Percentiles rank a stretch among this genome's conserved stretches.
Evolutionary conservation across 1,284 basidiomycete genomes (phyloP).

Genomic region (Pascua sp.): DNA sequence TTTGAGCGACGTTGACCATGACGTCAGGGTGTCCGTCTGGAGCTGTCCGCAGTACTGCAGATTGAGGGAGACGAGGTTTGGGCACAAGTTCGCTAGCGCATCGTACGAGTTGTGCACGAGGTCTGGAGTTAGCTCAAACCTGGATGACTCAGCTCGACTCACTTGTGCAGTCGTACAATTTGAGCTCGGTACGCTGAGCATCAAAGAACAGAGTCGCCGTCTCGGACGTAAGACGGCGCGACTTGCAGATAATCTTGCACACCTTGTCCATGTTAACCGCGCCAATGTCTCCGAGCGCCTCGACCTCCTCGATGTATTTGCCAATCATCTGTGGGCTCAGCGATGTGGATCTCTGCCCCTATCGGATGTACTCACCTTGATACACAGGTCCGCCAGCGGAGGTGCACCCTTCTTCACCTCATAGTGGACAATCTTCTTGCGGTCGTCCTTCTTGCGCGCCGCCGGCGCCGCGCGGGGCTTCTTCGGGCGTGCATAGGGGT

Average conservation of each 20-base stretch:
- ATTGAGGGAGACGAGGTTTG: conserved; percentile 68
- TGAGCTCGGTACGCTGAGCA: conserved; percentile 63
- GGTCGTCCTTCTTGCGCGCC: conserved; percentile 48
- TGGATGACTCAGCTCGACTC: conserved; percentile 38
- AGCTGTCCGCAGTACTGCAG: conserved; percentile 87
- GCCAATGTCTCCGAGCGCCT: conserved; percentile 83
- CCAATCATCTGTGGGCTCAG: conserved; percentile 64
- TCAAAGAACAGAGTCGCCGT: conserved; percentile 83
- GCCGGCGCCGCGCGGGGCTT: conserved; percentile 59
- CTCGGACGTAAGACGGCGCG: conserved; percentile 73
- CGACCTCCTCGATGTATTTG: conserved; percentile 81
- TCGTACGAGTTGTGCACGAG: conserved; percentile 64
- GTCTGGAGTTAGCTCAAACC: conserved; percentile 53
- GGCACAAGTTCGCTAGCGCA: conserved; percentile 71
- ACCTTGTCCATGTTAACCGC: conserved; percentile 74
- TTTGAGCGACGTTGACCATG: conserved; percentile 65
- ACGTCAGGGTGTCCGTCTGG: conserved; percentile 62
- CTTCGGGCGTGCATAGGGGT: conserved; percentile 67
- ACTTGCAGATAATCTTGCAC: conserved; percentile 78
- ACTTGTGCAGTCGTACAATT: conserved; percentile 89
- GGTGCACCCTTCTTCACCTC: conserved; percentile 66
- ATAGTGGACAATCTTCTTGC: conserved; percentile 58
- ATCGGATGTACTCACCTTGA: conserved; percentile 56
- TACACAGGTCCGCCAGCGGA: conserved; percentile 70
- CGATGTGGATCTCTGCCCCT: not conserved